Evolutionary conservation across 2,329 filamentous ascomycete species (phyloP).

Genomic region (Microsporum canis): DNA sequence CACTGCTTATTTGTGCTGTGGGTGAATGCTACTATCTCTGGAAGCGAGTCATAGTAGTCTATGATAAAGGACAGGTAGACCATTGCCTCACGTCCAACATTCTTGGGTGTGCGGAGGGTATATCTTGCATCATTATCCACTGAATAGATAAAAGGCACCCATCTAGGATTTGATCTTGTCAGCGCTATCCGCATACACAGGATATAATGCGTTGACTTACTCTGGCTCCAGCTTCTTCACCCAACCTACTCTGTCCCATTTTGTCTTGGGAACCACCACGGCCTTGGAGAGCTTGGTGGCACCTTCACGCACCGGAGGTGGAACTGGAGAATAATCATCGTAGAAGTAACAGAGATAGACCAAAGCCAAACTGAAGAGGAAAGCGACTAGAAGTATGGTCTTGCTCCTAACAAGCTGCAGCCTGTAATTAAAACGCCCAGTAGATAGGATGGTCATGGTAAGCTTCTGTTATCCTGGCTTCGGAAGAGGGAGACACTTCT

Average conservation of each 20-base stretch:
- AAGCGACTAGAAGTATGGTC: neutral
- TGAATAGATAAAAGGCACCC: conserved; percentile 10
- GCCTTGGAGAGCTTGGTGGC: neutral
- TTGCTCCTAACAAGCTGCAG: neutral
- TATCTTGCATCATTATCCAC: conserved; percentile 8
- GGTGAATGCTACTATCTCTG: conserved; percentile 33
- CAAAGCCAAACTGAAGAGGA: neutral
- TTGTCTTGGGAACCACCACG: conserved; percentile 8
- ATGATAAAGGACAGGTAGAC: conserved; percentile 23
- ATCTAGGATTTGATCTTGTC: neutral
- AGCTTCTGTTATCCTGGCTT: neutral
- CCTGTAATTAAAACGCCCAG: neutral
- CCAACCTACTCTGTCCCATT: conserved; percentile 9
- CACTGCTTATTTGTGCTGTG: conserved; percentile 33
- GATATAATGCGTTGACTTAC: neutral
- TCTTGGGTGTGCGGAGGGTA: conserved; percentile 4
- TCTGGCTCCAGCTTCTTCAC: conserved; percentile 5
- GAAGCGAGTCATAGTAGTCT: conserved; percentile 32
- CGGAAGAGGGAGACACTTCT: neutral
- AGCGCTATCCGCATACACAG: no score
- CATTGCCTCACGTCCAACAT: conserved; percentile 10
- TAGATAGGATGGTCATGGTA: neutral
- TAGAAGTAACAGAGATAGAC: neutral
- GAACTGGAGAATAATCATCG: neutral
- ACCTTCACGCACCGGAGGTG: neutral